These are phyloP conservation scores for Nitzschia sp. DNA, from an alignment of 108 stramenopile species.

Conservation along the genomic window DNA sequence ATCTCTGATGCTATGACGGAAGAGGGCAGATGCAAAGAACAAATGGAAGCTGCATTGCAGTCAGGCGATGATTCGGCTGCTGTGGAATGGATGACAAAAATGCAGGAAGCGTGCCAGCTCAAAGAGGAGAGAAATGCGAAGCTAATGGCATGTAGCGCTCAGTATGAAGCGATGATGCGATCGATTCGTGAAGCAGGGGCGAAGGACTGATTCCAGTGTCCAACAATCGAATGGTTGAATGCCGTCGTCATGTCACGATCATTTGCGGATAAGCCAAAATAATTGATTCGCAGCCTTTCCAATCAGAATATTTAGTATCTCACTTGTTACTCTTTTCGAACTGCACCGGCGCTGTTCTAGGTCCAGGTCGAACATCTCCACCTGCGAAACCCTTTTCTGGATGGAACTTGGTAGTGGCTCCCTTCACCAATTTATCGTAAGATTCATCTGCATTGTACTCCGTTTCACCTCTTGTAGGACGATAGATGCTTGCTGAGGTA, in stretches of 20 bases:
- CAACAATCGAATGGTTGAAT: too few species aligned
- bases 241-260: too few species aligned
- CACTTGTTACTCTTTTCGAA: conserved; percentile 77
- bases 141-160: conserved; percentile 72
- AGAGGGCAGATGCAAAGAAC: conserved; percentile 48
- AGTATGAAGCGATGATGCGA: conserved; percentile 80
- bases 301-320: not conserved
- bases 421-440: conserved; percentile 71
- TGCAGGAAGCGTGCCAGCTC: conserved; percentile 41
- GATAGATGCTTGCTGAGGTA: conserved; percentile 87
- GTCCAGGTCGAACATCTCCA: conserved; percentile 48
- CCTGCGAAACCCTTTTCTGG: conserved; percentile 84
- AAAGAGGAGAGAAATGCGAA: conserved; percentile 59
- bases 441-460: conserved; percentile 82
- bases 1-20: conserved; percentile 90
- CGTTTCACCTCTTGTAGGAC: conserved; percentile 83
- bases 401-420: conserved; percentile 83
- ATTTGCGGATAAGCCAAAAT: too few species aligned
- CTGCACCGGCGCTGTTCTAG: conserved; percentile 85
- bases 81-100: conserved; percentile 27
- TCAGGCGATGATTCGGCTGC: conserved; percentile 24
- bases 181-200: conserved; percentile 39
- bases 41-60: conserved; percentile 17
- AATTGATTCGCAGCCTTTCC: too few species aligned
- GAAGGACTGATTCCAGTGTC: too few species aligned